phyloP scores from a whole-genome alignment of 371 early-diverging fungal genomes.

The Mortierella sp. region DNA sequence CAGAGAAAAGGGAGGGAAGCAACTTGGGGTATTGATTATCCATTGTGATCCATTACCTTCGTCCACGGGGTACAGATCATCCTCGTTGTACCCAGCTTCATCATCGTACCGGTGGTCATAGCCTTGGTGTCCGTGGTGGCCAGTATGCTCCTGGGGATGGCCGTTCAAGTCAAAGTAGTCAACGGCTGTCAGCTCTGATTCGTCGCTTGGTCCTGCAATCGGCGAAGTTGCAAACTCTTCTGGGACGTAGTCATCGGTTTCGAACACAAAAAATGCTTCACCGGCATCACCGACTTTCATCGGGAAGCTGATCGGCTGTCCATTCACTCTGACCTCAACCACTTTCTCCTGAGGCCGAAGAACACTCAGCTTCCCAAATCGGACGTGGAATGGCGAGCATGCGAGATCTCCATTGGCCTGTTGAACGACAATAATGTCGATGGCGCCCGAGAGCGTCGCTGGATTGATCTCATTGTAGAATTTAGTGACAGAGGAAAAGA shows the following conservation, averaged over 20 bases:
- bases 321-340: slow-evolving; percentile 93
- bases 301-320: slow-evolving; percentile 70
- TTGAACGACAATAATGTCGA: slow-evolving; percentile 98
- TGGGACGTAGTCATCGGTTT: slow-evolving; percentile 76
- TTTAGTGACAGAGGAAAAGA: slow-evolving; percentile 85
- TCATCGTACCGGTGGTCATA: background rate
- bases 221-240: slow-evolving; percentile 94
- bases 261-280: slow-evolving; percentile 97
- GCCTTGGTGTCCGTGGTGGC: too few relatives aligned
- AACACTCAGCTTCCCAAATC: slow-evolving; percentile 98
- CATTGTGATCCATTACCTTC: background rate
- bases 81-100: background rate
- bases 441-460: slow-evolving; percentile 97
- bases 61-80: background rate
- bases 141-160: background rate
- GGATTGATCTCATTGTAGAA: slow-evolving; percentile 99
- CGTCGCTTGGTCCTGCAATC: slow-evolving; percentile 70
- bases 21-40: background rate
- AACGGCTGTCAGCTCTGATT: slow-evolving; percentile 27
- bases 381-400: slow-evolving; percentile 98
- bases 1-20: slow-evolving; percentile 4
- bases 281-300: slow-evolving; percentile 99
- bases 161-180: slow-evolving; percentile 49
- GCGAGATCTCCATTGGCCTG: slow-evolving; percentile 83
- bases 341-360: slow-evolving; percentile 90